Percentiles rank a stretch among this genome's conserved stretches.
Evolutionary conservation across 192 early-diverging fungal species (phyloP).

Genomic region (Mortierella hygrophila): DNA sequence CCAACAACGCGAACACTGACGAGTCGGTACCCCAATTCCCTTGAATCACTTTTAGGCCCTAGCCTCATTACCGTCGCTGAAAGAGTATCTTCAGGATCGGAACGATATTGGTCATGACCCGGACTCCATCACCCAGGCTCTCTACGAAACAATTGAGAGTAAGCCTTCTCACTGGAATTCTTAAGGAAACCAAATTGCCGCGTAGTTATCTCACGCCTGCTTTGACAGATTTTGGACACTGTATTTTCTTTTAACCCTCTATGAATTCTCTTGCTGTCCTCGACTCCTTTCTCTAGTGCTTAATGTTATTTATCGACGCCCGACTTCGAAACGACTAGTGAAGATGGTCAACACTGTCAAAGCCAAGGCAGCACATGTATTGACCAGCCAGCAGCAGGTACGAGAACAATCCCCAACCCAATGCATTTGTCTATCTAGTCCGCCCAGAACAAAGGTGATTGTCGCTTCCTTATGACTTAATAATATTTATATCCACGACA

Average conservation of each 20-base stretch:
- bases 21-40: background rate
- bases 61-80: conserved; percentile 38
- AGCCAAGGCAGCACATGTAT: conserved; percentile 64
- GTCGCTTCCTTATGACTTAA: background rate
- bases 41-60: conserved; percentile 16
- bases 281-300: conserved; percentile 51
- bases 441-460: background rate
- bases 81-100: conserved; percentile 24
- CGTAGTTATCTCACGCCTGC: too few relatives aligned
- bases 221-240: background rate
- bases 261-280: background rate
- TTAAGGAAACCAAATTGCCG: background rate
- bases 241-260: too few relatives aligned
- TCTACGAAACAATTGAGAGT: conserved; percentile 53
- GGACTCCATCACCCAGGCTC: conserved; percentile 35
- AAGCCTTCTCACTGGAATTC: conserved; percentile 18
- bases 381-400: conserved; percentile 67
- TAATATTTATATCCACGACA: background rate
- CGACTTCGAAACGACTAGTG: conserved; percentile 56
- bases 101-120: conserved; percentile 32
- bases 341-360: conserved; percentile 62
- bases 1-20: too few relatives aligned
- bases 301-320: conserved; percentile 32
- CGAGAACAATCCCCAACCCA: background rate
- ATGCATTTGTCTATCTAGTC: background rate